Evolutionary conservation across 805 yeast species (phyloP).

Genomic region (Saccharomyces mikatae): DNA sequence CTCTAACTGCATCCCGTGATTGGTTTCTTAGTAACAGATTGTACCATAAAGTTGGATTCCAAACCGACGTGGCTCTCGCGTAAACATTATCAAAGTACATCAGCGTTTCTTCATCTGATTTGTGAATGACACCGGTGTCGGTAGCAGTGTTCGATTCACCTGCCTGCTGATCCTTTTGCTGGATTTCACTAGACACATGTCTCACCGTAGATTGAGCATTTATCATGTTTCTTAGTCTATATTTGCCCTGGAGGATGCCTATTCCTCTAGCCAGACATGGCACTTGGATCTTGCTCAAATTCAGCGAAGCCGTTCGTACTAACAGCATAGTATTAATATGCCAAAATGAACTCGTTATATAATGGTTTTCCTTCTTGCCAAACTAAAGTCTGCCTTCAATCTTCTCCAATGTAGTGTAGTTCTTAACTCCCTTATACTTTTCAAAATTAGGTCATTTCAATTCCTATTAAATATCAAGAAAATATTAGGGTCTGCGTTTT

Average conservation of each 20-base stretch:
- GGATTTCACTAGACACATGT: conserved; percentile 34
- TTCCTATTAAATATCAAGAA: not conserved
- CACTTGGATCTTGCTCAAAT: not conserved
- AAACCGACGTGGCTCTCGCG: conserved; percentile 38
- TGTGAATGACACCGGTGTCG: conserved; percentile 50
- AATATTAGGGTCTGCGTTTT: not conserved
- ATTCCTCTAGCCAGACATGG: not conserved
- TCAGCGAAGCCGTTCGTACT: not conserved
- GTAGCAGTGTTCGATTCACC: conserved; percentile 50
- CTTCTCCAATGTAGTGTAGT: not conserved
- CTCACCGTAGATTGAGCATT: conserved; percentile 11
- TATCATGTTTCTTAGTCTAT: not conserved
- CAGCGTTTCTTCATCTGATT: conserved; percentile 41
- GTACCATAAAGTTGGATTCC: conserved; percentile 41
- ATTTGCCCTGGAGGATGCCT: not conserved
- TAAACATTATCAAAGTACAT: conserved; percentile 50
- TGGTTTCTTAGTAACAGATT: conserved; percentile 32
- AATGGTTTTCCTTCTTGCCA: not conserved
- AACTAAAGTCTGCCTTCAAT: not conserved
- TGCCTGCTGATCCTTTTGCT: conserved; percentile 38
- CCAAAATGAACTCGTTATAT: not conserved
- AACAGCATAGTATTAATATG: not conserved
- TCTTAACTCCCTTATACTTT: not conserved
- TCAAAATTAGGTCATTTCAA: not conserved
- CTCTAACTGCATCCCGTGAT: conserved; percentile 34